Percentiles rank a stretch among this genome's conserved stretches.
These are phyloP conservation scores for Wallacemonas sp. DNA, from an alignment of 208 protist species.

Conservation along the genomic window DNA sequence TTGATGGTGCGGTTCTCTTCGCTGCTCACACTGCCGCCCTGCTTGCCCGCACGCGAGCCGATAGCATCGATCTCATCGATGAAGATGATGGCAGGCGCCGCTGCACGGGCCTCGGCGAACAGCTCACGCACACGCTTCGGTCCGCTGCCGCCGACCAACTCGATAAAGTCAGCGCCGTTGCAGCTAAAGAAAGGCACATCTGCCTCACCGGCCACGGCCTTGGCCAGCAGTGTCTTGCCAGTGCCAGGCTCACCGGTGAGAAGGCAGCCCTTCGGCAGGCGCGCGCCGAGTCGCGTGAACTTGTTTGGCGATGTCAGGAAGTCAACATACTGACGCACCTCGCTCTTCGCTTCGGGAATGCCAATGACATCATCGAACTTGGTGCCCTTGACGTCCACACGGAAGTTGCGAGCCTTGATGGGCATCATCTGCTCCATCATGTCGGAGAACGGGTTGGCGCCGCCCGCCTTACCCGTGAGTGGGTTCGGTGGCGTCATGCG, in stretches of 20 bases:
- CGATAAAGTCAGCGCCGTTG: slow-evolving; percentile 96
- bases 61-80: slow-evolving; percentile 99
- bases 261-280: slow-evolving; percentile 95
- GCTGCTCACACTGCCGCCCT: slow-evolving; percentile 81
- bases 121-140: slow-evolving; percentile 95
- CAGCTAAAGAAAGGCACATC: slow-evolving; percentile 95
- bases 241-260: slow-evolving; percentile 97
- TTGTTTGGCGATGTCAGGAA: slow-evolving; percentile 96
- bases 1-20: slow-evolving; percentile 96
- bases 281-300: slow-evolving; percentile 95
- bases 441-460: slow-evolving; percentile 59
- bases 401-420: slow-evolving; percentile 85
- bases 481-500: slow-evolving; percentile 30
- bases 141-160: slow-evolving; percentile 96
- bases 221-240: slow-evolving; percentile 98
- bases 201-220: slow-evolving; percentile 96
- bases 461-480: slow-evolving; percentile 11
- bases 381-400: slow-evolving; percentile 83
- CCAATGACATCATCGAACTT: slow-evolving; percentile 95
- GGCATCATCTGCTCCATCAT: slow-evolving; percentile 91
- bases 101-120: slow-evolving; percentile 93
- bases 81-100: slow-evolving; percentile 96
- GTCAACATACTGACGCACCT: slow-evolving; percentile 97
- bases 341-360: slow-evolving; percentile 95
- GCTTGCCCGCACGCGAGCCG: slow-evolving; percentile 72